These are phyloP conservation scores for Salmacisia buchloeana DNA, from an alignment of 1,284 basidiomycete genomes.

Conservation along the genomic window DNA sequence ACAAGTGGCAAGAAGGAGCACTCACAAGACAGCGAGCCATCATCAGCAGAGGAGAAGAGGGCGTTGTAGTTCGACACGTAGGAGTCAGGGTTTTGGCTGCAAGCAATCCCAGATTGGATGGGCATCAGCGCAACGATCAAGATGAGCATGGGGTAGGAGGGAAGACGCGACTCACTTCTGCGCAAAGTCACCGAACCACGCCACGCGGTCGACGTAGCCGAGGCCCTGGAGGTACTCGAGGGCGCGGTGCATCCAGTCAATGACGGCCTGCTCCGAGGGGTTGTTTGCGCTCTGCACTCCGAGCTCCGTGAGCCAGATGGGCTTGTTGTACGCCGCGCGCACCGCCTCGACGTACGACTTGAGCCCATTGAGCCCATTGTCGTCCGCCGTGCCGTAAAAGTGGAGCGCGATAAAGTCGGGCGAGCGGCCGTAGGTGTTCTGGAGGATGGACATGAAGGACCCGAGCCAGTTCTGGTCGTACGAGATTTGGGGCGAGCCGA, in stretches of 20 bases:
- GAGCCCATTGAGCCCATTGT: background rate
- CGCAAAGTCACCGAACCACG: conserved; percentile 6
- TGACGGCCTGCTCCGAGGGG: background rate
- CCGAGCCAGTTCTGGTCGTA: conserved; percentile 6
- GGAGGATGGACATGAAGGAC: conserved; percentile 3
- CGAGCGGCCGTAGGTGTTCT: background rate
- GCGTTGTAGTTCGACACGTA: conserved; percentile 9
- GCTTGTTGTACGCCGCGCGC: background rate
- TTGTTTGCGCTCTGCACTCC: background rate
- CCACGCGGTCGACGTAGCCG: conserved; percentile 4
- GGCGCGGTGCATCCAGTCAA: conserved; percentile 1
- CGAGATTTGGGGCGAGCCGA: background rate
- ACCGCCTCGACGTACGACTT: background rate
- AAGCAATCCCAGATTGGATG: too few species aligned
- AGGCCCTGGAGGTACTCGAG: background rate
- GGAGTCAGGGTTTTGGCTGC: conserved; percentile 3
- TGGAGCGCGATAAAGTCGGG: conserved; percentile 5
- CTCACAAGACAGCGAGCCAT: too few species aligned
- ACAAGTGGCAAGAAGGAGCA: too few species aligned
- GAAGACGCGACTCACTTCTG: background rate
- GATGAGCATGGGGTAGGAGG: background rate
- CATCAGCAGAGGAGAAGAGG: conserved; percentile 1
- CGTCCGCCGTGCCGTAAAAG: background rate
- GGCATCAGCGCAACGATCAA: too few species aligned
- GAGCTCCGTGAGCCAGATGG: conserved; percentile 1